Evolutionary conservation across 75 land plant genomes (phyloP), one percentile per base, ranked within the genome.

Genomic region (Cryptomeria japonica): DNA sequence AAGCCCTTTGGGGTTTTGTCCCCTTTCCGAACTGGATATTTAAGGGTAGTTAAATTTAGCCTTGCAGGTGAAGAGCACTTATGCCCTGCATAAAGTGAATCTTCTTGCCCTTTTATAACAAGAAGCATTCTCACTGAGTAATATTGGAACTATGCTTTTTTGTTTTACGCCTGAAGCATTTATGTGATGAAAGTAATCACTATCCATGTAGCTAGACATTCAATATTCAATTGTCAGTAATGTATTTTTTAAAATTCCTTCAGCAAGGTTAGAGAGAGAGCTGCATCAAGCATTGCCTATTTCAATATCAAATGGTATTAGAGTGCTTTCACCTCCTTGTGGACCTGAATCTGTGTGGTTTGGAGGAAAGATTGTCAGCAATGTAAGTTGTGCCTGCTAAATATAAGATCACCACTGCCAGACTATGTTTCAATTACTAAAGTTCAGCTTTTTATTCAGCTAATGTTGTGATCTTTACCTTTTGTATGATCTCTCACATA

Each of bases 251-350:
- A 6, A 28, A 68, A 75, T 18, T 56, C 28, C 41, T 86, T 46
- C 97, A 97, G 99, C 91, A 82, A 95, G 99, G 88, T 82, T 97
- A 78, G 93, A 95, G 90, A 96, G 92, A 80, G 99, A 97, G 87
- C 85, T 97, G 15, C 86, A 78, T 83, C 91, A 73, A 49, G 47
- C 88, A 87, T 87, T 96, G 82, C 88, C 94, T 38, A 55, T 87
- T 28, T 86, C 87, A 16, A 28, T 94, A 38, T 85, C 94, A 28
- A 90, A 91, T 73, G 96, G 95, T 84, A 87, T 97, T 42, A 92
- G 88, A 85, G 95, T 97, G 42, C 77, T 96, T 53, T 92, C 99
- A 37, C 97, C 97, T 58, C 92, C 88, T 37, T 91, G 92, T 89
- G 99, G 97, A 82, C 88, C 93, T 55, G 89, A 96, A 70, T 91